Conservation (phyloP, 257 asterid species). For the Scutellaria minor region DNA sequence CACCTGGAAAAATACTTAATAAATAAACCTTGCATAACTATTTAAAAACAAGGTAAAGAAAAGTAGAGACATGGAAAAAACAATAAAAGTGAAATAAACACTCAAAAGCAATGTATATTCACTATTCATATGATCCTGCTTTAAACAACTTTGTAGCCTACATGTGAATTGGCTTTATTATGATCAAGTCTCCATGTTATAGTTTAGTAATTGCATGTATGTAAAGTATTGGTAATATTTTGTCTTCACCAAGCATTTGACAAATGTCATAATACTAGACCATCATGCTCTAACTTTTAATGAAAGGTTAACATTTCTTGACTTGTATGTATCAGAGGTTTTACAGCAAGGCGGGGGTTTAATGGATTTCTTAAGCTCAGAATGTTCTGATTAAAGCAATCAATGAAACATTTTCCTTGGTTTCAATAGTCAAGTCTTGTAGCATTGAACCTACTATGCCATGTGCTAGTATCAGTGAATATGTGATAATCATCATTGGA, state of each 20-base stretch:
- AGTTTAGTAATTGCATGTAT: neutral
- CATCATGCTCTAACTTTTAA: neutral
- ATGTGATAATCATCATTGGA: neutral
- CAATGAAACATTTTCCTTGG: neutral
- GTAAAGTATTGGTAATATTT: too few species aligned
- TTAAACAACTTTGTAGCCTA: too few species aligned
- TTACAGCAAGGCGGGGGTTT: neutral
- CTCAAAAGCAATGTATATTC: neutral
- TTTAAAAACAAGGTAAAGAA: neutral
- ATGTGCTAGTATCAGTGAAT: neutral
- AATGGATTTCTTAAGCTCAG: neutral
- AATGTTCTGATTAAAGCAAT: conserved; percentile 3
- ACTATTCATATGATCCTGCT: neutral
- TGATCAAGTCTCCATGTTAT: neutral
- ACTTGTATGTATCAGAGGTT: neutral
- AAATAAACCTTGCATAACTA: neutral
- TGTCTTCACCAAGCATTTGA: neutral
- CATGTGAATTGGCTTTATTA: neutral
- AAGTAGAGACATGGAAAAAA: neutral
- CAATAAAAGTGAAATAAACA: neutral
- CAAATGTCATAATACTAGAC: neutral
- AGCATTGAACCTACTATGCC: conserved; percentile 4
- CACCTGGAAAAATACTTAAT: conserved; percentile 54
- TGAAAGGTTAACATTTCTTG: neutral
- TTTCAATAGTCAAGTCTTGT: conserved; percentile 5